Base-by-base conservation (phyloP, 2,329 filamentous ascomycete species). In the Pseudocercospora crystallina region DNA sequence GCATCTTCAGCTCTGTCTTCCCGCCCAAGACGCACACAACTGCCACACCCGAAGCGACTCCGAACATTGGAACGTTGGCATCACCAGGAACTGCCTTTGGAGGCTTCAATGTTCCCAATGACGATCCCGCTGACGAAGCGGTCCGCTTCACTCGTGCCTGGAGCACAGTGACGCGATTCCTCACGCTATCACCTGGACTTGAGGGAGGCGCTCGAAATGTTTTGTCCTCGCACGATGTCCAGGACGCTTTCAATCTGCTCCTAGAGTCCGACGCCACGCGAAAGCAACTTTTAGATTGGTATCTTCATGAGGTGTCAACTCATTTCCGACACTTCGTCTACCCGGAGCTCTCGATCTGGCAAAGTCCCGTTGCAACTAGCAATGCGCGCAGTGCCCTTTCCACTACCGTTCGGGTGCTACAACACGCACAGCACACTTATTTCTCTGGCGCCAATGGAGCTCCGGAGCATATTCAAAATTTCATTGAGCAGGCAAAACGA, bases 91-190 rank as follows among this genome's bases (percentile, higher is more conserved):
- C 61, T 38, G 65, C 73, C 11, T 76, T 75, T 48, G 72, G 72
- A 35, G 70, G 72, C 54, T 64, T 63, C 53, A 54, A 53, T 56
- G 42, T 70, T 50, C 65, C 69, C 43, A 3, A 26, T 26, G 69
- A 72, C 53, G 76, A 59, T 30, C 56, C 60, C 31, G 58, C 56
- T 8, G 67, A 70, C 39, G 68, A 70, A 35, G 60, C 64, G 10
- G 58, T 71, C 14, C 66, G 64, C 52, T 66, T 69, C 46, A 71
- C 67, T 39, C 60, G 67, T 40, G 71, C 72, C n/a, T 77, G 75
- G 75, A 76, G 71, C 52, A 69, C 65, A 15, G 73, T 71, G n/a
- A 77, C 74, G 2, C 62, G 73, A 33, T 74, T 71, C 47, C 56
- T 77, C 9, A 44, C 43, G 8, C 42, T 61, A 3, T 29, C 47